Evolutionary conservation across 169 alveolate species (phyloP).

Genomic region (Cryptosporidium sp.): DNA sequence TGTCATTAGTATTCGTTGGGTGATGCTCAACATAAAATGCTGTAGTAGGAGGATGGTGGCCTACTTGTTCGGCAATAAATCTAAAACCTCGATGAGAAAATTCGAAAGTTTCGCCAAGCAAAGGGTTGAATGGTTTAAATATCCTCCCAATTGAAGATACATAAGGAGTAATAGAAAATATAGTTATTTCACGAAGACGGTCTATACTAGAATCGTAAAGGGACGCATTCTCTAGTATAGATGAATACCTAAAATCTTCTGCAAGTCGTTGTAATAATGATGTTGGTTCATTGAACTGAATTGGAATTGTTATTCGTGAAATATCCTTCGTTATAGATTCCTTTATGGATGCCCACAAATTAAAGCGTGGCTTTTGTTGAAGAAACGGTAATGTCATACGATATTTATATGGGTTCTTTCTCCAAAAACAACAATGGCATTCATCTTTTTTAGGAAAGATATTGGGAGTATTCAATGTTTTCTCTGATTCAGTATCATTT

Average conservation of each 20-base stretch:
- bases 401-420: constrained; percentile 33
- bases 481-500: constrained; percentile 17
- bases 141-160: constrained; percentile 90
- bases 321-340: constrained; percentile 97
- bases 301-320: constrained; percentile 95
- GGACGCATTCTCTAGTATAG: constrained; percentile 83
- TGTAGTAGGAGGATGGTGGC: constrained; percentile 96
- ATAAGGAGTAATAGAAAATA: constrained; percentile 90
- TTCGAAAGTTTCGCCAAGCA: constrained; percentile 97
- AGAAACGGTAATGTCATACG: constrained; percentile 32
- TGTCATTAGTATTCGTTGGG: neutral
- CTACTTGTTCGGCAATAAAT: constrained; percentile 92
- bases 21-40: constrained; percentile 89
- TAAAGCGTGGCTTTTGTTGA: constrained; percentile 70
- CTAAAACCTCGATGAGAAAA: constrained; percentile 90
- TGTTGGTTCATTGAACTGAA: constrained; percentile 95
- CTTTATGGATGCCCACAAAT: constrained; percentile 93
- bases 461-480: neutral
- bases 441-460: constrained; percentile 26
- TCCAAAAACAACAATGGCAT: constrained; percentile 56
- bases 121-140: constrained; percentile 95
- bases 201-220: constrained; percentile 75
- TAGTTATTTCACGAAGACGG: constrained; percentile 88
- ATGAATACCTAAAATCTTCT: constrained; percentile 92
- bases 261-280: constrained; percentile 93